Conservation (phyloP, 139 green algal species). For the Yamagishiella unicocca region DNA sequence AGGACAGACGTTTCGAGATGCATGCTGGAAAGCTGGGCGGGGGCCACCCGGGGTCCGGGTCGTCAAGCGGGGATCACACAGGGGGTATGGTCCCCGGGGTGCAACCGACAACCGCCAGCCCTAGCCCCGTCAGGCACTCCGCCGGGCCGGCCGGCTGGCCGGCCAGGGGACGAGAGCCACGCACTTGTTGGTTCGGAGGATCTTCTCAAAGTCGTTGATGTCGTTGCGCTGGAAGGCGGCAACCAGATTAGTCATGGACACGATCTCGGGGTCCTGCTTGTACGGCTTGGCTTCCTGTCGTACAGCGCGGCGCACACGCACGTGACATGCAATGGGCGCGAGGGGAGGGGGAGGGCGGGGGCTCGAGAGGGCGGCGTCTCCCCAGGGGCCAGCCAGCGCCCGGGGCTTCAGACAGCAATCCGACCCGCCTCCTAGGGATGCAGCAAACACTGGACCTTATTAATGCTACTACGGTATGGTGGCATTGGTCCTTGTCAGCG, state of each 20-base stretch:
- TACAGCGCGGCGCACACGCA: too few species aligned
- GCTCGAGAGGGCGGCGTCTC: not conserved
- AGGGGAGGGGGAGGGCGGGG: not conserved
- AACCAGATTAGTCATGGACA: constrained; percentile 97
- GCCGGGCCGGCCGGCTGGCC: too few species aligned
- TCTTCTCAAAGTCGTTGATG: constrained; percentile 96
- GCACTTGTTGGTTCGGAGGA: constrained; percentile 84
- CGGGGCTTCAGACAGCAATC: too few species aligned
- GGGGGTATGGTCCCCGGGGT: not conserved
- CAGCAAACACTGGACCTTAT: too few species aligned
- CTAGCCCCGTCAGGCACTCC: too few species aligned
- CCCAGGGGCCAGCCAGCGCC: too few species aligned
- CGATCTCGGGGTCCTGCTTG: constrained; percentile 82
- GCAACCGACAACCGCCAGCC: not conserved
- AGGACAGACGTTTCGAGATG: not conserved
- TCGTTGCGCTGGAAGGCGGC: constrained; percentile 95
- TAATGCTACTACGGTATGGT: too few species aligned
- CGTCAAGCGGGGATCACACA: not conserved
- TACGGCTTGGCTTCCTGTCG: constrained; percentile 40
- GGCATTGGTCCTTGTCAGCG: too few species aligned
- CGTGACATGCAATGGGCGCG: not conserved
- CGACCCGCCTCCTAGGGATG: too few species aligned
- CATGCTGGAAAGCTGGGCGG: not conserved
- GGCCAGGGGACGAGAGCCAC: too few species aligned
- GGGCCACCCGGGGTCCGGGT: not conserved